phyloP scores from a whole-genome alignment of 2,329 filamentous ascomycete species.

The Fusarium citri region DNA sequence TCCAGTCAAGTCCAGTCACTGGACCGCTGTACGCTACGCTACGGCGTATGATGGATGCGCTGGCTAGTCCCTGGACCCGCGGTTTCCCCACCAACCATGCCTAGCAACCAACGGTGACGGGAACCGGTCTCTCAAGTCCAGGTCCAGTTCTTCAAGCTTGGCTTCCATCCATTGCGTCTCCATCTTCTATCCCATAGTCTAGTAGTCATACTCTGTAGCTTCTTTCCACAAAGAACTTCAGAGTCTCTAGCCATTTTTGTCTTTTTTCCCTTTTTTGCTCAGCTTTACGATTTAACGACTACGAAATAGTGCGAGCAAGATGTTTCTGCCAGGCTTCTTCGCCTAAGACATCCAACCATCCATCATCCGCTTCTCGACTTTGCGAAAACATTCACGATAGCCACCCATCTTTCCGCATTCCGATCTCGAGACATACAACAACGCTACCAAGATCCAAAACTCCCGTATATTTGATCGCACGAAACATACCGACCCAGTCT shows the following conservation, averaged over 20 bases:
- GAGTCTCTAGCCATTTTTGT: background rate
- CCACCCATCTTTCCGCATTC: constrained; percentile 29
- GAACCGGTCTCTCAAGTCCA: constrained; percentile 7
- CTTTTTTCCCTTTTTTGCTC: background rate
- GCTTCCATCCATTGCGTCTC: constrained; percentile 10
- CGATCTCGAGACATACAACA: constrained; percentile 19
- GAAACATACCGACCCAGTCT: constrained; percentile 30
- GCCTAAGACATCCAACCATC: constrained; percentile 37
- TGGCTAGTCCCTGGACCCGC: constrained; percentile 23
- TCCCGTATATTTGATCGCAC: background rate
- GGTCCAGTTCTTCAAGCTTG: constrained; percentile 20
- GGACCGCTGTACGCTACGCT: constrained; percentile 2
- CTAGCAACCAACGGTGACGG: constrained; percentile 31
- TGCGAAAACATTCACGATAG: constrained; percentile 14
- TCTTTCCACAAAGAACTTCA: constrained; percentile 14
- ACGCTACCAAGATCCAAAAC: constrained; percentile 1
- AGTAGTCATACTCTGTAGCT: constrained; percentile 1
- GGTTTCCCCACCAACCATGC: constrained; percentile 40
- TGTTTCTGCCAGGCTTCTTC: constrained; percentile 18
- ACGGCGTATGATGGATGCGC: constrained; percentile 26
- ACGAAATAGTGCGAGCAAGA: constrained; percentile 5
- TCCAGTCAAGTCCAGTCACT: background rate
- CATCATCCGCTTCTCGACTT: constrained; percentile 23
- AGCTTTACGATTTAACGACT: constrained; percentile 7
- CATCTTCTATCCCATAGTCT: background rate